phyloP scores from a whole-genome alignment of 2,329 filamentous ascomycete species.

The Exophiala mesophila region DNA sequence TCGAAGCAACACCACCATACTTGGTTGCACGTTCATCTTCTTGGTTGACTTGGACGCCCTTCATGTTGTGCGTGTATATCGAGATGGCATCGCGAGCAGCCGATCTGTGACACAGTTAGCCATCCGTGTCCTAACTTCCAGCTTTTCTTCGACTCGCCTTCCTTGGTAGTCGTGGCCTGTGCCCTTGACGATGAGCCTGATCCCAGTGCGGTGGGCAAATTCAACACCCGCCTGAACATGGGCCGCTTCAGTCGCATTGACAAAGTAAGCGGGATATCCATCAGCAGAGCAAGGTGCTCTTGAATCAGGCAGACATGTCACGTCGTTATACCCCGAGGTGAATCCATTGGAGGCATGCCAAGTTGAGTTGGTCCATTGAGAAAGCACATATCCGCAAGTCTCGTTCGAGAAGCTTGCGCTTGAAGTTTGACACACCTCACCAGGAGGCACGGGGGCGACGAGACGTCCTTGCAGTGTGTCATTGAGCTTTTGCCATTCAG shows the following conservation, averaged over 20 bases:
- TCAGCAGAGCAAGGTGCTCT: constrained; percentile 29
- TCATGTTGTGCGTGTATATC: constrained; percentile 33
- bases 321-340: constrained; percentile 45
- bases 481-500: constrained; percentile 37
- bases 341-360: constrained; percentile 39
- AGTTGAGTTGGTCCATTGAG: constrained; percentile 32
- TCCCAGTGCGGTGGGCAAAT: constrained; percentile 35
- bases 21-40: constrained; percentile 11
- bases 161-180: constrained; percentile 49
- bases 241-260: constrained; percentile 33
- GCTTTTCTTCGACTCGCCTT: too few species aligned
- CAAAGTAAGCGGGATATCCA: constrained; percentile 33
- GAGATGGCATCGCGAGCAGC: constrained; percentile 39
- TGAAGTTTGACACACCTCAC: constrained; percentile 42
- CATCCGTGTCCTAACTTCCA: too few species aligned
- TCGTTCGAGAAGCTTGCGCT: constrained; percentile 30
- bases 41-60: constrained; percentile 12
- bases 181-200: constrained; percentile 48
- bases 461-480: constrained; percentile 35
- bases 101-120: constrained; percentile 23
- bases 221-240: constrained; percentile 36
- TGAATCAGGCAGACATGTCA: constrained; percentile 44
- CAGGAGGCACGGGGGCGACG: constrained; percentile 37
- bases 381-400: constrained; percentile 32
- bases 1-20: constrained; percentile 33